phyloP scores from a whole-genome alignment of 768 basidiomycete genomes.

The Trametes cubensis region DNA sequence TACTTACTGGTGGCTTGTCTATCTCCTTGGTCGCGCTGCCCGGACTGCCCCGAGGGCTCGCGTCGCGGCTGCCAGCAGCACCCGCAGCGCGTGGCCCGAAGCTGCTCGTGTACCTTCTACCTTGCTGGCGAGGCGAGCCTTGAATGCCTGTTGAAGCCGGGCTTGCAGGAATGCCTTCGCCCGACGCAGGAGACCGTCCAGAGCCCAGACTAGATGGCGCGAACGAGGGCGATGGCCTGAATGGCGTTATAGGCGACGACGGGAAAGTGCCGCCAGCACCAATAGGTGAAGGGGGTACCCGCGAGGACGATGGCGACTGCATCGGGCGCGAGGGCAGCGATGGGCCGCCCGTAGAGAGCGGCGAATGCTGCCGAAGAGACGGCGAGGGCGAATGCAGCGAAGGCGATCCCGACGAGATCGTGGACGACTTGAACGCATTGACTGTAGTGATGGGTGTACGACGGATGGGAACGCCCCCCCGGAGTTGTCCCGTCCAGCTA shows the following conservation, averaged over 20 bases:
- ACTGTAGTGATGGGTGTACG: slow-evolving; percentile 44
- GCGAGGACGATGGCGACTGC: slow-evolving; percentile 47
- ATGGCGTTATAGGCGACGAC: slow-evolving; percentile 37
- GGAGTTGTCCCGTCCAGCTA: slow-evolving; percentile 39
- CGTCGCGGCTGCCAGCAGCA: slow-evolving; percentile 40
- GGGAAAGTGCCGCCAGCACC: slow-evolving; percentile 33
- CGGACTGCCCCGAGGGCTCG: slow-evolving; percentile 44
- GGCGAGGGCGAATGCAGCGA: slow-evolving; percentile 53
- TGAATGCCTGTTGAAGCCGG: slow-evolving; percentile 14
- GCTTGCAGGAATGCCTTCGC: slow-evolving; percentile 29
- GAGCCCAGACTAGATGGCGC: slow-evolving; percentile 47
- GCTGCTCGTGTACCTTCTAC: slow-evolving; percentile 76
- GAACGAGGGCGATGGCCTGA: slow-evolving; percentile 44
- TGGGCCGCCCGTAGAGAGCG: slow-evolving; percentile 40
- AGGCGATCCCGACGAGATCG: slow-evolving; percentile 51
- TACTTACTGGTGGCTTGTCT: slow-evolving; percentile 28
- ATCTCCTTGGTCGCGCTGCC: slow-evolving; percentile 40
- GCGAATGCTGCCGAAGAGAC: slow-evolving; percentile 50
- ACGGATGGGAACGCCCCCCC: slow-evolving; percentile 48
- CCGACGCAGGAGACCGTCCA: slow-evolving; percentile 41
- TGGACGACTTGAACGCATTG: slow-evolving; percentile 54
- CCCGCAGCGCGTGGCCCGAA: slow-evolving; percentile 69
- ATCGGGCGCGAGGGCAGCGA: slow-evolving; percentile 41
- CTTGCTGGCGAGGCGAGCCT: slow-evolving; percentile 25
- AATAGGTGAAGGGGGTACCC: slow-evolving; percentile 44